phyloP scores from a whole-genome alignment of 1,284 basidiomycete genomes.

The Microbotryum silenes-acaulis region DNA sequence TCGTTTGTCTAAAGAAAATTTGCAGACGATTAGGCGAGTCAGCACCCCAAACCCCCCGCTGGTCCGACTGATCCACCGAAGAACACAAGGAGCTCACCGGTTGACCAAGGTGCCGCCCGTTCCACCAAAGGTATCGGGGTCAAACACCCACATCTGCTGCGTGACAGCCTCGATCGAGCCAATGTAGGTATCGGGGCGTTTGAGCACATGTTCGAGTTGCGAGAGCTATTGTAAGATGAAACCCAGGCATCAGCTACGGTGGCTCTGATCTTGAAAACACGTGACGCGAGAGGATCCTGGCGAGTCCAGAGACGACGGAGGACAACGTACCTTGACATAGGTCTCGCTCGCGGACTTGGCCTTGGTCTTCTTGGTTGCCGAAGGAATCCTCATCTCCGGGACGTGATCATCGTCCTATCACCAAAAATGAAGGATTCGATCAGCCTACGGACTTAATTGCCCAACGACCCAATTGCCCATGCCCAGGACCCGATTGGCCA shows the following conservation, averaged over 20 bases:
- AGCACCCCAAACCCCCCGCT: background rate
- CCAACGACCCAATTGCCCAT: constrained; percentile 46
- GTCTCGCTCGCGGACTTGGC: constrained; percentile 34
- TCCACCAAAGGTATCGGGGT: constrained; percentile 38
- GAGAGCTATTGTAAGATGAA: constrained; percentile 56
- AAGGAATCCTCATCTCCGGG: background rate
- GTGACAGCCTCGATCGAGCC: constrained; percentile 82
- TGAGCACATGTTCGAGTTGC: constrained; percentile 92
- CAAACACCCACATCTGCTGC: constrained; percentile 84
- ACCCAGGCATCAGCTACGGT: background rate
- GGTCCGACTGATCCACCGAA: background rate
- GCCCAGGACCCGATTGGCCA: constrained; percentile 47
- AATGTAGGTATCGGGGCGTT: constrained; percentile 96
- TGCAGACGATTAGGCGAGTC: no score
- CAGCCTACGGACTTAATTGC: constrained; percentile 42
- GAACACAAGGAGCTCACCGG: no score
- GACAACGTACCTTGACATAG: constrained; percentile 31
- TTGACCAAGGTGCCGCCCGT: no score
- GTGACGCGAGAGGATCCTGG: background rate
- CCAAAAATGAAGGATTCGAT: background rate
- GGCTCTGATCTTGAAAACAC: background rate
- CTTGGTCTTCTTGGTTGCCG: constrained; percentile 17
- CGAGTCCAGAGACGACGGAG: background rate
- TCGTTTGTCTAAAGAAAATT: constrained; percentile 51
- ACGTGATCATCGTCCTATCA: background rate